These are phyloP conservation scores for Lasiosphaeriaceae sp. DNA, from an alignment of 495 filamentous ascomycete genomes.

Conservation along the genomic window DNA sequence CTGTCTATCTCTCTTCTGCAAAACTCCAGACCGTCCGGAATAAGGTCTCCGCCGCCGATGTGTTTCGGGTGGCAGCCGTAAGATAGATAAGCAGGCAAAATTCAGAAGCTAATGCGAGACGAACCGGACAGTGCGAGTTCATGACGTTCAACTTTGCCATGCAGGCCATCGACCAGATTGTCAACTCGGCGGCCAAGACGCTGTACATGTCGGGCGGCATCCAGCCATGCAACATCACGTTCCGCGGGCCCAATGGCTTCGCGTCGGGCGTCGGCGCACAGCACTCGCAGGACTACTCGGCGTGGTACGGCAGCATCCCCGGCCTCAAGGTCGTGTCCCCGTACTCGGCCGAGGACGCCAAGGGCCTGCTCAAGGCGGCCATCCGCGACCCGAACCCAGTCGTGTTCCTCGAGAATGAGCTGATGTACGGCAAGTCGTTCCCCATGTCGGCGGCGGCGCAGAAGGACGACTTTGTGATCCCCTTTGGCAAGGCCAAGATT, in stretches of 20 bases:
- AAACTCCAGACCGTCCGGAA: neutral
- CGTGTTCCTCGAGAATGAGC: conserved; percentile 93
- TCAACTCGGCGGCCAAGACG: conserved; percentile 98
- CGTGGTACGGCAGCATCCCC: conserved; percentile 97
- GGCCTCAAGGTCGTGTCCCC: conserved; percentile 95
- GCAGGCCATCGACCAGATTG: conserved; percentile 99
- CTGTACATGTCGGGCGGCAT: conserved; percentile 99
- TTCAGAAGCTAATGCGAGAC: conserved; percentile 11
- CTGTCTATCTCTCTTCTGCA: neutral
- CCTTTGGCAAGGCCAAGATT: conserved; percentile 97
- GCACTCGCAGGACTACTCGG: conserved; percentile 97
- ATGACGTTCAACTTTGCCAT: conserved; percentile 99
- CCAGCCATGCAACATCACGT: conserved; percentile 98
- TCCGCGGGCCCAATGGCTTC: conserved; percentile 98
- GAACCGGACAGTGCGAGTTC: conserved; percentile 78
- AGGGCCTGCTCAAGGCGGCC: conserved; percentile 94
- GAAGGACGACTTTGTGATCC: conserved; percentile 91
- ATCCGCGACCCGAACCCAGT: conserved; percentile 98
- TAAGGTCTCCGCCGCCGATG: neutral
- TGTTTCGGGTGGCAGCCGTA: neutral
- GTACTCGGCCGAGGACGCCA: conserved; percentile 96
- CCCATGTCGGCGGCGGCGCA: conserved; percentile 95
- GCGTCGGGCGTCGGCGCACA: conserved; percentile 93
- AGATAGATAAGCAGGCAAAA: neutral
- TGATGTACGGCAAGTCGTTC: conserved; percentile 90